Evolutionary conservation across 768 basidiomycete species (phyloP).

Genomic region (Rickenella mellea): DNA sequence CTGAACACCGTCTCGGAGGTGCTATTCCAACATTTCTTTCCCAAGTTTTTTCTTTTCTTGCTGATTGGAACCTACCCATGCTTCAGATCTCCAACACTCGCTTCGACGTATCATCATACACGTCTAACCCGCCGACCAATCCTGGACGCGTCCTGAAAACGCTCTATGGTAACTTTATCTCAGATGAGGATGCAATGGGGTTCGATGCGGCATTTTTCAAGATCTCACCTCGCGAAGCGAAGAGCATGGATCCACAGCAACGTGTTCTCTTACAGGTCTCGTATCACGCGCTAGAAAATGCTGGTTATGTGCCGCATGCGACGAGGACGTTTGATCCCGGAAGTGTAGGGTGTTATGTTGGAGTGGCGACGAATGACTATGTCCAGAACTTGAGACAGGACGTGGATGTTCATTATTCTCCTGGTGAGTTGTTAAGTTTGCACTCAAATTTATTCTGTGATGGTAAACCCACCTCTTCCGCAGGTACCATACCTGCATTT

Average conservation of each 20-base stretch:
- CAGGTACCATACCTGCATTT: constrained; percentile 62
- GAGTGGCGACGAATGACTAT: constrained; percentile 65
- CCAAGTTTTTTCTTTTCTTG: neutral
- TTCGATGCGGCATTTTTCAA: constrained; percentile 70
- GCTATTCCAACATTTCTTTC: no score
- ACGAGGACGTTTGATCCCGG: constrained; percentile 61
- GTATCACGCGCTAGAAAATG: constrained; percentile 58
- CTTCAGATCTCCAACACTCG: constrained; percentile 52
- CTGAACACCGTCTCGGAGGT: constrained; percentile 51
- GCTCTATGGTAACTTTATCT: constrained; percentile 55
- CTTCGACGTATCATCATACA: constrained; percentile 38
- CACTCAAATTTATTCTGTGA: neutral
- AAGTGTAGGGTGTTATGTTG: constrained; percentile 53
- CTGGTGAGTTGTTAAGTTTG: constrained; percentile 32
- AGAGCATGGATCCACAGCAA: constrained; percentile 71
- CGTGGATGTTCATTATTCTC: constrained; percentile 63
- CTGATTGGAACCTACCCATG: constrained; percentile 4
- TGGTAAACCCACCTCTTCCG: neutral
- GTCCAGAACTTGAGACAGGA: constrained; percentile 50
- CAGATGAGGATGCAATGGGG: constrained; percentile 29
- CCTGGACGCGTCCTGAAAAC: constrained; percentile 38
- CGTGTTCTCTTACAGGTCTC: constrained; percentile 57
- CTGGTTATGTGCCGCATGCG: constrained; percentile 55
- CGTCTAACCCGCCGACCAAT: constrained; percentile 12
- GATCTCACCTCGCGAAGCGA: constrained; percentile 66